Evolutionary conservation across 208 protist species (phyloP), one percentile per base, ranked within the genome.

Genomic region (Trypanosoma scelopori): DNA sequence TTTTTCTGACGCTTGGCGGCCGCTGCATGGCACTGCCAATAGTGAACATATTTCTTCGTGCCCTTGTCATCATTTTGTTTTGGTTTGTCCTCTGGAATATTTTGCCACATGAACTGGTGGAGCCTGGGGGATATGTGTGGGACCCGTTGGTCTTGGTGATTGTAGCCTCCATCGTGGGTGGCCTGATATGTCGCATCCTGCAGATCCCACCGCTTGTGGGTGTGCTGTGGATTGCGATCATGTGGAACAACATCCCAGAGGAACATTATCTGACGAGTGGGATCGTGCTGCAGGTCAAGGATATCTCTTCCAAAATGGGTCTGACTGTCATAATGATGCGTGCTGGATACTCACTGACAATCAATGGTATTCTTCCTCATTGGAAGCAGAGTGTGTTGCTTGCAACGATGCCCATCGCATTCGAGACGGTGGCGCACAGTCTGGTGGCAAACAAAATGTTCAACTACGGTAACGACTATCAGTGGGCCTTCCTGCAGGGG

Each of bases 211-310:
- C 84, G 52, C 74, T 93, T 23, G 80, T 91, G 0, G 84, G 87
- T 35, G 84, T 93, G 30, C 56, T 93, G 41, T 91, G 84, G 85
- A 76, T 91, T 49, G 84, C 75, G 27, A 86, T 91, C 53, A 78
- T 87, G 74, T 93, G 87, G 85, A 86, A 85, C 61, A 93, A 91
- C 69, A 84, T 93, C 50, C 87, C 87, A 0, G 30, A 32, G 23
- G 64, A 86, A 18, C 63, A 83, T 35, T 91, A 84, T 59, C 43
- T 93, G 32, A 93, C 87, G 35, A 47, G 59, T 18, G 82, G 82
- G 52, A 79, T 93, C 51, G 76, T 75, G 28, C 57, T 69, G 41
- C 43, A 78, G 46, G 71, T 91, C 11, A 84, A 71, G 35, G 73
- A 82, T 52, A 84, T 91, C 60, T 75, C 68, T 56, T 81, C 82